Percentiles rank a stretch among this genome's conserved stretches.
These are phyloP conservation scores for Aspergillus thermomutatus DNA, from an alignment of 2,329 filamentous ascomycete genomes.

Conservation along the genomic window DNA sequence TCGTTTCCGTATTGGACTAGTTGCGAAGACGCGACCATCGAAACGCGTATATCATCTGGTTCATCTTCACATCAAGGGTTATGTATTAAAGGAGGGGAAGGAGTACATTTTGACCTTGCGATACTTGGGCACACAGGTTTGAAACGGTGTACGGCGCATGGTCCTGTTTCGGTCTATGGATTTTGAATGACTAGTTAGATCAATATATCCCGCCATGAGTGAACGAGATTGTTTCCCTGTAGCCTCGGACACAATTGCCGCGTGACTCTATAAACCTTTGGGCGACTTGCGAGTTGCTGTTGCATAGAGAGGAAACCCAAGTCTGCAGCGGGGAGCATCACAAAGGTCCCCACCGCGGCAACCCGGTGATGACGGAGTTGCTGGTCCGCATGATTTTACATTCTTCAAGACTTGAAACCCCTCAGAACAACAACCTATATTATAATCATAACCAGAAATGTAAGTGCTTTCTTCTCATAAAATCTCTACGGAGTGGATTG, in stretches of 20 bases:
- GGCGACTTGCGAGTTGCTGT: no score
- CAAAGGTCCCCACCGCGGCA: background rate
- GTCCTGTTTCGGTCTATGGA: background rate
- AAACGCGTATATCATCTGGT: constrained; percentile 1
- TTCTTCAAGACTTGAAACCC: background rate
- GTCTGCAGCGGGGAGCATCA: background rate
- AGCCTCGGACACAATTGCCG: background rate
- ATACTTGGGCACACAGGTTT: constrained; percentile 17
- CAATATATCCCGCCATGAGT: background rate
- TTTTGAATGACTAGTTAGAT: background rate
- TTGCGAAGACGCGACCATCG: constrained; percentile 8
- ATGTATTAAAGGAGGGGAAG: background rate
- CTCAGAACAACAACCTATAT: background rate
- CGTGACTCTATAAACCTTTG: no score
- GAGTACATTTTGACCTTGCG: constrained; percentile 6
- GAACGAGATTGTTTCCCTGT: background rate
- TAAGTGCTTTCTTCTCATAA: background rate
- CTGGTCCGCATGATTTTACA: background rate
- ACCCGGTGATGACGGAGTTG: background rate
- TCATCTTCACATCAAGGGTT: background rate
- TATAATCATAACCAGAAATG: background rate
- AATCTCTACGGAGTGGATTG: background rate
- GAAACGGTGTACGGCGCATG: constrained; percentile 16
- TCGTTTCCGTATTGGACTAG: background rate
- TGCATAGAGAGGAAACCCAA: background rate